Evolutionary conservation across 805 yeast genomes (phyloP).

Genomic region (Yarrowia sp.): DNA sequence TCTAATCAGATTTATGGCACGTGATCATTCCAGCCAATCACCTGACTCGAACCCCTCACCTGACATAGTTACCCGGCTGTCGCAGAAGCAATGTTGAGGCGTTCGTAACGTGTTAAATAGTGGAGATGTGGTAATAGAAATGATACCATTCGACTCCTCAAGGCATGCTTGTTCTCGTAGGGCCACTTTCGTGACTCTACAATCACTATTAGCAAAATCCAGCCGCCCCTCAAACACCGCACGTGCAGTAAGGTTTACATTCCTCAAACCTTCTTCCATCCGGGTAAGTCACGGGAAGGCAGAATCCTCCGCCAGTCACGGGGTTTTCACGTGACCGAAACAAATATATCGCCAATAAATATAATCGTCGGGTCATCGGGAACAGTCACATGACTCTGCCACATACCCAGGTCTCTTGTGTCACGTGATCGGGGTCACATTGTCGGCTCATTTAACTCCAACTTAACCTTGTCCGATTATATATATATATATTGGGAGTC

Average conservation of each 20-base stretch:
- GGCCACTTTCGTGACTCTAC: neutral
- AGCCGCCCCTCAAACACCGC: neutral
- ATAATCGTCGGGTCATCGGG: too few species aligned
- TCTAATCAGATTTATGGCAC: neutral
- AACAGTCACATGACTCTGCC: neutral
- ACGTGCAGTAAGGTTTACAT: neutral
- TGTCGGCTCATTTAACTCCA: conserved; percentile 18
- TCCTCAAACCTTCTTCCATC: neutral
- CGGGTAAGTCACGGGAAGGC: conserved; percentile 4
- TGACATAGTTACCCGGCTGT: conserved; percentile 4
- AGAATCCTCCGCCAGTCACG: neutral
- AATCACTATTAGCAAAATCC: too few species aligned
- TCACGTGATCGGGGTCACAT: conserved; percentile 14
- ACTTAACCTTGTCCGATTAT: conserved; percentile 5
- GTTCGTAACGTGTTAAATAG: too few species aligned
- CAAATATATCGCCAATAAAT: neutral
- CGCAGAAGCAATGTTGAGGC: neutral
- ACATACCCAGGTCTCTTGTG: too few species aligned
- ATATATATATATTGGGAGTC: conserved; percentile 24
- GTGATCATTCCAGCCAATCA: conserved; percentile 4
- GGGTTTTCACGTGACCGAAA: neutral
- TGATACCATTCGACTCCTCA: neutral
- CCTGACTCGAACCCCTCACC: conserved; percentile 18
- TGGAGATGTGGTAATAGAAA: too few species aligned
- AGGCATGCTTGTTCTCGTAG: neutral